phyloP scores from a whole-genome alignment of 768 basidiomycete genomes.

The Epithele typhae region DNA sequence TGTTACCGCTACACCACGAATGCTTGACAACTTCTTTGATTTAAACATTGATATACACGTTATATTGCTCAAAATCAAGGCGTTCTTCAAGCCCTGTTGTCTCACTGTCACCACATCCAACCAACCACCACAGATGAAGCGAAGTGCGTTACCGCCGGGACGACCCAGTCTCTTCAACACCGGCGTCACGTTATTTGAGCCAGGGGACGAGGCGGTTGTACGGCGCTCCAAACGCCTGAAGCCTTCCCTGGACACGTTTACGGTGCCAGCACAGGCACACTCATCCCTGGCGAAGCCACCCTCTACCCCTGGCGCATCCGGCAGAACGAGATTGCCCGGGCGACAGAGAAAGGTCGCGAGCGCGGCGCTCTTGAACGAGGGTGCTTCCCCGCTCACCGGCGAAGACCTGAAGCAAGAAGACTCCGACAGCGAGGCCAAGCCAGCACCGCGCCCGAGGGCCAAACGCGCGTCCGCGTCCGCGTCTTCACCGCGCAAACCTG shows the following conservation, averaged over 20 bases:
- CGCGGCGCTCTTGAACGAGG: too few relatives aligned
- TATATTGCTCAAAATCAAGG: too few relatives aligned
- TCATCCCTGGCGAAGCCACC: neutral
- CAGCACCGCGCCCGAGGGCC: too few relatives aligned
- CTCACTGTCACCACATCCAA: too few relatives aligned
- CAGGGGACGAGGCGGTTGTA: constrained; percentile 5
- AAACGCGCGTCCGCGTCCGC: neutral
- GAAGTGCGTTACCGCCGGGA: neutral
- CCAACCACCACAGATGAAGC: neutral
- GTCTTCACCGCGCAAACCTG: constrained; percentile 11
- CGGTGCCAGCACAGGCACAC: neutral
- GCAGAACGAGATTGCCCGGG: neutral
- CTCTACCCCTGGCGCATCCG: neutral
- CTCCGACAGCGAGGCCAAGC: too few relatives aligned
- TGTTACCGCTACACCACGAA: constrained; percentile 78
- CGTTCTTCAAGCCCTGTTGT: too few relatives aligned
- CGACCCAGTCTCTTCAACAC: constrained; percentile 11
- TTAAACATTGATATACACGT: too few relatives aligned
- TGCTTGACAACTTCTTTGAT: constrained; percentile 14
- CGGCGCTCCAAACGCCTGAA: constrained; percentile 12
- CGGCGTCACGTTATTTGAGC: constrained; percentile 16
- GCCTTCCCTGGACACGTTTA: neutral
- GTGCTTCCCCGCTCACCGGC: too few relatives aligned
- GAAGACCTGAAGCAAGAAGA: too few relatives aligned
- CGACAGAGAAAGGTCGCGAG: too few relatives aligned